These are phyloP conservation scores for Lodderomyces orthopsilosis DNA, from an alignment of 1,139 yeast genomes.

Conservation along the genomic window DNA sequence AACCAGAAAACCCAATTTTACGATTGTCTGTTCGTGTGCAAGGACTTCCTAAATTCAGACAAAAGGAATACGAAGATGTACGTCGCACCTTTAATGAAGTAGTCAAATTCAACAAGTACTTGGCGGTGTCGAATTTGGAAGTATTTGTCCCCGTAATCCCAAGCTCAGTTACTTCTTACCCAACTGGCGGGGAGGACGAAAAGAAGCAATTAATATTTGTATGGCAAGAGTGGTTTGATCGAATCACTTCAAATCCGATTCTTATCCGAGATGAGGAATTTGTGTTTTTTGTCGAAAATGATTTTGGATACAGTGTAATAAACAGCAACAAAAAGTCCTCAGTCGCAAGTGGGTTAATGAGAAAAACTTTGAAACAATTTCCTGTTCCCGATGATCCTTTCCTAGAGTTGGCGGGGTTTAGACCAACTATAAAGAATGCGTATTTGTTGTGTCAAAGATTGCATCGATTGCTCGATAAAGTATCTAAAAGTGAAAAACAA, in stretches of 20 bases:
- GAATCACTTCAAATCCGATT: constrained; percentile 72
- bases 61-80: constrained; percentile 64
- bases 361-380: constrained; percentile 88
- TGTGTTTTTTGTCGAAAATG: constrained; percentile 83
- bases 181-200: constrained; percentile 83
- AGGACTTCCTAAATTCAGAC: constrained; percentile 75
- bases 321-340: constrained; percentile 52
- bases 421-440: constrained; percentile 83
- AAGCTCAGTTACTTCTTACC: constrained; percentile 68
- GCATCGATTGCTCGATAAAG: constrained; percentile 51
- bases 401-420: constrained; percentile 72
- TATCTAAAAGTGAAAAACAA: constrained; percentile 53
- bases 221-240: constrained; percentile 85
- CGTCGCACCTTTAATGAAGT: constrained; percentile 82
- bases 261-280: constrained; percentile 85
- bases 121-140: constrained; percentile 80
- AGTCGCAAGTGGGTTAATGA: constrained; percentile 77
- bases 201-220: constrained; percentile 51
- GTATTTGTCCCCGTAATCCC: constrained; percentile 93
- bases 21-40: constrained; percentile 38
- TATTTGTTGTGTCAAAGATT: constrained; percentile 61
- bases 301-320: constrained; percentile 74
- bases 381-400: constrained; percentile 90
- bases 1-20: constrained; percentile 44
- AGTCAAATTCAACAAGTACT: constrained; percentile 70